phyloP scores from a whole-genome alignment of 2,329 filamentous ascomycete genomes.

The Alternaria hordeiaustralica region DNA sequence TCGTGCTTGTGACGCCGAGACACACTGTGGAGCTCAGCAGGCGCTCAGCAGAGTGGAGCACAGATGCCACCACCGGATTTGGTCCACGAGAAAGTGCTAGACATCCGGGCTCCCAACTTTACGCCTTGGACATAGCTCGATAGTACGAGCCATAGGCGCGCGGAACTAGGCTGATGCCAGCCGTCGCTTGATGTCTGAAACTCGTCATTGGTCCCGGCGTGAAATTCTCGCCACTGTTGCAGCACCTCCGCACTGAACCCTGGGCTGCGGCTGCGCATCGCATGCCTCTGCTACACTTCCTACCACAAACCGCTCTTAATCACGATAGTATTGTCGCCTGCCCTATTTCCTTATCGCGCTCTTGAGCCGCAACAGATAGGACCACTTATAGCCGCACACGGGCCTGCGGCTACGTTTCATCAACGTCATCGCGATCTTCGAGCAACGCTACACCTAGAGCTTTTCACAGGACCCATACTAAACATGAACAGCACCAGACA shows the following conservation, averaged over 20 bases:
- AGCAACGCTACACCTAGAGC: slow-evolving; percentile 23
- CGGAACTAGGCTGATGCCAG: slow-evolving; percentile 8
- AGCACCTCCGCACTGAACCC: slow-evolving; percentile 18
- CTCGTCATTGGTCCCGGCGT: slow-evolving; percentile 21
- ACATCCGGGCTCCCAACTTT: neutral
- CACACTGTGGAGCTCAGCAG: neutral
- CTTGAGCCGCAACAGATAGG: slow-evolving; percentile 9
- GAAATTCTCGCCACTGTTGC: slow-evolving; percentile 23
- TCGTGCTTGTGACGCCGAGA: neutral
- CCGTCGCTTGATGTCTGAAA: slow-evolving; percentile 20
- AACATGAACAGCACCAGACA: slow-evolving; percentile 56
- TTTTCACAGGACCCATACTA: slow-evolving; percentile 23
- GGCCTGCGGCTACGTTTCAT: slow-evolving; percentile 29
- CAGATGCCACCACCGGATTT: neutral
- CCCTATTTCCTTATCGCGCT: slow-evolving; percentile 5
- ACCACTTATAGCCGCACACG: slow-evolving; percentile 22
- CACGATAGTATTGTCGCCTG: slow-evolving; percentile 6
- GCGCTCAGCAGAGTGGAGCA: neutral
- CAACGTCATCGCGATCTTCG: slow-evolving; percentile 38
- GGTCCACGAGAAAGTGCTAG: neutral
- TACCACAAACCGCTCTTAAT: slow-evolving; percentile 15
- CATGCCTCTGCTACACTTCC: slow-evolving; percentile 14
- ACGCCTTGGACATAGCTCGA: neutral
- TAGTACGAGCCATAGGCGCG: slow-evolving; percentile 1
- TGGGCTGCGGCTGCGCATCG: slow-evolving; percentile 8